Percentiles rank a stretch among this genome's conserved stretches.
These are phyloP conservation scores for Cocos nucifera DNA, from an alignment of 176 grass and related monocot genomes.

Conservation along the genomic window DNA sequence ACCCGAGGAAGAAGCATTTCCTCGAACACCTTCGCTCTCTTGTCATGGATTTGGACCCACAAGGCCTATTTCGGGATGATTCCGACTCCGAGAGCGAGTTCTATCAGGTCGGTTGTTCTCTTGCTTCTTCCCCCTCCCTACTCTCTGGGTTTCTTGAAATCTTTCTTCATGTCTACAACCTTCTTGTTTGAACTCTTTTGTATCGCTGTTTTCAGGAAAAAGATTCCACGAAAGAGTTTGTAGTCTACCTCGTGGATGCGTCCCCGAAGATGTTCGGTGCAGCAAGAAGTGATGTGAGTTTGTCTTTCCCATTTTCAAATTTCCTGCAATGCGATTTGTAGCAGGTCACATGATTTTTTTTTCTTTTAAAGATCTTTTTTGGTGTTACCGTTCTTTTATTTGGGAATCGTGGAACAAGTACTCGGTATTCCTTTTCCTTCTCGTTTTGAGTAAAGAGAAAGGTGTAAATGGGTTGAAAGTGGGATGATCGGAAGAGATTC, in stretches of 20 bases:
- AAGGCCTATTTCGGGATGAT: slow-evolving; percentile 88
- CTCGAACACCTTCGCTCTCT: not conserved
- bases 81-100: slow-evolving; percentile 66
- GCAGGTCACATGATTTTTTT: no score
- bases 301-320: not conserved
- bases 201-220: slow-evolving; percentile 48
- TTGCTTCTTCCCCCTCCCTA: not conserved
- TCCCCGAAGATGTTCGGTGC: slow-evolving; percentile 88
- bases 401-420: no score
- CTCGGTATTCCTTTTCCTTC: no score
- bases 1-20: no score
- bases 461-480: no score
- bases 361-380: no score
- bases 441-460: no score
- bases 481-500: no score
- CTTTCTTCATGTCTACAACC: not conserved
- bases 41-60: slow-evolving; percentile 89
- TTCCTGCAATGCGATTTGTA: not conserved
- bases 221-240: slow-evolving; percentile 75
- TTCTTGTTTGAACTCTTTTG: slow-evolving; percentile 10
- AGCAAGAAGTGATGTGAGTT: slow-evolving; percentile 33
- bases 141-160: not conserved
- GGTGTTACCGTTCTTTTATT: no score
- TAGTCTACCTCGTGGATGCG: slow-evolving; percentile 84
- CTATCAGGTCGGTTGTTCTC: slow-evolving; percentile 29